Evolutionary conservation across 805 yeast species (phyloP), one percentile per base, ranked within the genome.

Genomic region (Isabelozyma gotoi): DNA sequence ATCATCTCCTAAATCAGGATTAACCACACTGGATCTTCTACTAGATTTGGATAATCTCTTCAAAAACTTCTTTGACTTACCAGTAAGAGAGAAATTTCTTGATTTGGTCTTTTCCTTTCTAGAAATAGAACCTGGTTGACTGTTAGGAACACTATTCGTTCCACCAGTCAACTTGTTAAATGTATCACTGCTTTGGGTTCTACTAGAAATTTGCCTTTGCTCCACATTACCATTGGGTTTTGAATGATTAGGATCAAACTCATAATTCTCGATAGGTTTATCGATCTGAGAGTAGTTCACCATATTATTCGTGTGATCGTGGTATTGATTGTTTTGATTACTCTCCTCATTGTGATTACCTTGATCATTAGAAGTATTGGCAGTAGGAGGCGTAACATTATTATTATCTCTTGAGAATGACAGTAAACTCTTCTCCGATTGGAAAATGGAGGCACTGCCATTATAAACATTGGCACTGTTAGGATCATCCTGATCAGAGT

Each of bases 21-120:
- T 43, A 31, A 31, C 40, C 27, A 27, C 46, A 41, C 53, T 49
- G 8, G 40, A 36, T 46, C 50, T 59, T 53, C 47, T 65, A 20
- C 54, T 45, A 1, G 65, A 54, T 39, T 60, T 54, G 1, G 75
- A 69, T 7, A 69, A 51, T 31, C 72, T 45, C 40, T 62, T 67
- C 45, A 69, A 62, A 24, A 69, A 51, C 33, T 53, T 63, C 42
- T 58, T 62, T 0, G 73, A 62, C 33, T 54, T 59, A 17, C 56
- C 52, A 1, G 63, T 45, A 19, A 63, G 44, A 6, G 68, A 60
- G 18, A 62, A 51, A n/a, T 46, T 53, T 34, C 57, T 49, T 1
- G 67, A 55, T 19, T 36, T 27, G 46, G 47, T 31, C 55, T 47
- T 34, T 54, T 57, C 5, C 52, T 55, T 37, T 43, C 45, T 11